Conservation (phyloP, 2,329 filamentous ascomycete genomes). For the Arthrobotrys iridis region DNA sequence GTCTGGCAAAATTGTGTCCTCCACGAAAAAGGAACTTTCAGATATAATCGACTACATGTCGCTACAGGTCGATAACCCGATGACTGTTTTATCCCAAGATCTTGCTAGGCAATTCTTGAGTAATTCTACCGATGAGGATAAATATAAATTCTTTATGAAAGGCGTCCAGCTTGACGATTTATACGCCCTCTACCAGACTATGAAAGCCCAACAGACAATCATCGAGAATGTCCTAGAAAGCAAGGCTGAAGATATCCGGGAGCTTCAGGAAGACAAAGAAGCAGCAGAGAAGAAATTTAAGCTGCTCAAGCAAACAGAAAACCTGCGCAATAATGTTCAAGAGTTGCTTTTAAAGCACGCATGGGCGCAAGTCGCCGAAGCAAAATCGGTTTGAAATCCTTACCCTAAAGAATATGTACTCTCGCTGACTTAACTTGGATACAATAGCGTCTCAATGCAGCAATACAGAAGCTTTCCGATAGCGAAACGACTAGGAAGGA, state of each 20-base stretch:
- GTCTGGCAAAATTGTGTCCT: slow-evolving; percentile 76
- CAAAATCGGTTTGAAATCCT: slow-evolving; percentile 68
- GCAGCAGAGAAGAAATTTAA: slow-evolving; percentile 73
- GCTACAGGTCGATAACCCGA: slow-evolving; percentile 93
- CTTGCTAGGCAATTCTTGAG: slow-evolving; percentile 93
- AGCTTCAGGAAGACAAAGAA: slow-evolving; percentile 69
- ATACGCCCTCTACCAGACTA: slow-evolving; percentile 86
- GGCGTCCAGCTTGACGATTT: slow-evolving; percentile 93
- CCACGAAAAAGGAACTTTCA: slow-evolving; percentile 85
- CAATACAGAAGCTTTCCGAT: neutral
- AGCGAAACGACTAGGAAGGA: neutral
- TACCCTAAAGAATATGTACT: neutral
- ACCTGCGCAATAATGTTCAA: slow-evolving; percentile 71
- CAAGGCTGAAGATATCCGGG: slow-evolving; percentile 71
- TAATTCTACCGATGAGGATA: slow-evolving; percentile 79
- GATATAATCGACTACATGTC: slow-evolving; percentile 93
- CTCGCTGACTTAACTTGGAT: neutral
- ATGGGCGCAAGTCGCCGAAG: slow-evolving; percentile 86
- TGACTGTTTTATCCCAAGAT: slow-evolving; percentile 95
- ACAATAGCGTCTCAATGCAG: neutral
- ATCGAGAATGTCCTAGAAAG: slow-evolving; percentile 72
- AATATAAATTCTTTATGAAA: slow-evolving; percentile 96
- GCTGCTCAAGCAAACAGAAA: slow-evolving; percentile 72
- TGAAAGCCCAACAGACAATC: slow-evolving; percentile 80
- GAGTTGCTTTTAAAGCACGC: slow-evolving; percentile 74